Base-by-base conservation (phyloP, 495 filamentous ascomycete genomes). In the Aspergillus conjunctus region DNA sequence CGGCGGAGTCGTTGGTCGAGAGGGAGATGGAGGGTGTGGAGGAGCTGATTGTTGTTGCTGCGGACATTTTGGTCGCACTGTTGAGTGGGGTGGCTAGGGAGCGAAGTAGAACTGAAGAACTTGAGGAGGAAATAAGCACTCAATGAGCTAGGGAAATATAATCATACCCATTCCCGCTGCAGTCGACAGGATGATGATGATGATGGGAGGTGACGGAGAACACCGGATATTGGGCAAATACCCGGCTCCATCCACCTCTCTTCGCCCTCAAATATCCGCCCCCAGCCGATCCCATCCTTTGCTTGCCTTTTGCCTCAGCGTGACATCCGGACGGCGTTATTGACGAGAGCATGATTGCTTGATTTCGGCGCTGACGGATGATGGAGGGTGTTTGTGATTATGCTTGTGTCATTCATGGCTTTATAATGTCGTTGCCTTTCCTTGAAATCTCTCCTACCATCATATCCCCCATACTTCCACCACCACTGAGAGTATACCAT, bases 1-100 rank as follows among this genome's bases (percentile, higher is more conserved):
- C 84, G 34, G 85, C 80, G 60, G 85, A 71, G 73, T 95, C 91
- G 66, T 88, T 88, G 26, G 73, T 72, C 56, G 87, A 88, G 30
- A 96, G 85, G 49, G 34, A 78, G 69, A 96, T 84, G 51, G 34
- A 78, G 68, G 70, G 79, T 56, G 66, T 68, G 21, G 70, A 63
- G 39, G 77, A 64, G 21, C 77, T 64, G 79, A 87, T 82, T 30
- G 64, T 74, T 51, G 67, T 56, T 68, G 72, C 71, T 18, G 55
- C 63, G 58, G 37, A 60, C 37, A 45, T 59, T 30, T 53, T 62
- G 26, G 2, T 26, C 2, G 26, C 5, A 5, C 26, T 26, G 26
- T 26, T 26, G 26, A 26, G 26, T 2, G 26, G 17, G 4, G 39
- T 15, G 17, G 10, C 14, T 17, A 12, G 2, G 10, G 10, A 15